A percentile compares a stretch with the other conserved stretches of the same genome.
Conservation (phyloP, 2,329 filamentous ascomycete genomes). For the Hypoxylon sp. region DNA sequence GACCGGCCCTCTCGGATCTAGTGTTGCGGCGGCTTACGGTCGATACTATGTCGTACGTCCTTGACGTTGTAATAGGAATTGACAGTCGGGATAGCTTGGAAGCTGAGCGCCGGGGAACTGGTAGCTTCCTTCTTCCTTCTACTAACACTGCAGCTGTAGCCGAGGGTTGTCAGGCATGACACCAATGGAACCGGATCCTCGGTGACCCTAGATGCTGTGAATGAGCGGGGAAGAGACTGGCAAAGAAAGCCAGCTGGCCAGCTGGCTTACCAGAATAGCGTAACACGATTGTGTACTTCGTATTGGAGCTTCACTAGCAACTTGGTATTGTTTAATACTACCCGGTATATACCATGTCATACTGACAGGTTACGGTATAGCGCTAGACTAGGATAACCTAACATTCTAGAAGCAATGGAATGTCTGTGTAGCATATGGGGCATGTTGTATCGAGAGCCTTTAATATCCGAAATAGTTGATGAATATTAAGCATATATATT, state of each 20-base stretch:
- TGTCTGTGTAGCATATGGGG: not conserved
- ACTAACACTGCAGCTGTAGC: constrained; percentile 18
- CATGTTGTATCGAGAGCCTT: not conserved
- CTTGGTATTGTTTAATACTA: not conserved
- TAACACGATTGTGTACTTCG: constrained; percentile 27
- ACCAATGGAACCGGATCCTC: constrained; percentile 17
- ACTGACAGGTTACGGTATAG: constrained; percentile 20
- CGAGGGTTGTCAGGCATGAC: constrained; percentile 14
- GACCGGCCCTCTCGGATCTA: constrained; percentile 24
- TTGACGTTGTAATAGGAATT: constrained; percentile 16
- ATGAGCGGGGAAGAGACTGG: constrained; percentile 16
- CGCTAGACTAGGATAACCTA: constrained; percentile 14
- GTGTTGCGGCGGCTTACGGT: constrained; percentile 24
- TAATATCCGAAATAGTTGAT: not conserved
- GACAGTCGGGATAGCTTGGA: not conserved
- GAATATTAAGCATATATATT: not conserved
- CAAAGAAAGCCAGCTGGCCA: constrained; percentile 3
- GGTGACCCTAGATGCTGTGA: constrained; percentile 22
- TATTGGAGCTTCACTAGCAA: constrained; percentile 5
- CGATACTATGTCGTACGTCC: constrained; percentile 21
- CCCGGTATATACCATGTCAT: constrained; percentile 13
- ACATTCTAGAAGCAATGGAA: constrained; percentile 3
- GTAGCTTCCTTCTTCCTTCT: constrained; percentile 16
- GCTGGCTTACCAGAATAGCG: constrained; percentile 11
- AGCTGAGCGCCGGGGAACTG: constrained; percentile 12